Evolutionary conservation across 108 stramenopile genomes (phyloP).

Genomic region (Epithemia pelagica): DNA sequence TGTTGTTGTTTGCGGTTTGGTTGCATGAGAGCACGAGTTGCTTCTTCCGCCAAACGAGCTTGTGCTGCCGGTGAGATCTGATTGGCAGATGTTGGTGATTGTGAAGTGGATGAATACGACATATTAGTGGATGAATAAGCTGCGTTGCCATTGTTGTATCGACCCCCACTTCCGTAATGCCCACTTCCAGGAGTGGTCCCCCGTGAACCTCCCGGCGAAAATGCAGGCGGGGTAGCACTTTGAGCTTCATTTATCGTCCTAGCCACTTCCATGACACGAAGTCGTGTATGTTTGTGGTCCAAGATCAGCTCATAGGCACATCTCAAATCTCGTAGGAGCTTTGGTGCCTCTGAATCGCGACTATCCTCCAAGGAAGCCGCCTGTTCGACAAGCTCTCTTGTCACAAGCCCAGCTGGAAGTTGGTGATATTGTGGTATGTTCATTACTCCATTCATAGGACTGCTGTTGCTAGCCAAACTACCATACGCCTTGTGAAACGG

Average conservation of each 20-base stretch:
- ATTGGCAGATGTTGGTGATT: conserved; percentile 28
- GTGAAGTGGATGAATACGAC: conserved; percentile 35
- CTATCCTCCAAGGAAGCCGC: conserved; percentile 80
- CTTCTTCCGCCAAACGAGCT: conserved; percentile 70
- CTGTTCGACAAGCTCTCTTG: conserved; percentile 73
- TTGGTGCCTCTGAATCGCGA: conserved; percentile 73
- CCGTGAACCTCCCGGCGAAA: conserved; percentile 77
- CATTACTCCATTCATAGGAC: conserved; percentile 30
- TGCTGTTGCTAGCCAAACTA: conserved; percentile 3
- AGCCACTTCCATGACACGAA: conserved; percentile 91
- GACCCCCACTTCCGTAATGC: conserved; percentile 36
- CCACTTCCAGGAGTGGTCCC: conserved; percentile 77
- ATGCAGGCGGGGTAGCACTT: conserved; percentile 87
- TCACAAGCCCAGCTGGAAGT: conserved; percentile 42
- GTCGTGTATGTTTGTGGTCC: conserved; percentile 93
- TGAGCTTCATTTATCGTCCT: conserved; percentile 86
- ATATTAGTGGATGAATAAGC: conserved; percentile 23
- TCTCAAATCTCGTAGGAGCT: conserved; percentile 80
- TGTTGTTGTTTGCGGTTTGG: conserved; percentile 30
- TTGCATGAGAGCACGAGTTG: conserved; percentile 72
- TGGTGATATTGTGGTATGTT: conserved; percentile 39
- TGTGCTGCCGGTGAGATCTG: conserved; percentile 32
- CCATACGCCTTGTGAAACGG: conserved; percentile 81
- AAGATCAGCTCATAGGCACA: conserved; percentile 96
- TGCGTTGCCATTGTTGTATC: conserved; percentile 31